These are phyloP conservation scores for Cladophialophora bantiana DNA, from an alignment of 2,329 filamentous ascomycete species.

Conservation along the genomic window DNA sequence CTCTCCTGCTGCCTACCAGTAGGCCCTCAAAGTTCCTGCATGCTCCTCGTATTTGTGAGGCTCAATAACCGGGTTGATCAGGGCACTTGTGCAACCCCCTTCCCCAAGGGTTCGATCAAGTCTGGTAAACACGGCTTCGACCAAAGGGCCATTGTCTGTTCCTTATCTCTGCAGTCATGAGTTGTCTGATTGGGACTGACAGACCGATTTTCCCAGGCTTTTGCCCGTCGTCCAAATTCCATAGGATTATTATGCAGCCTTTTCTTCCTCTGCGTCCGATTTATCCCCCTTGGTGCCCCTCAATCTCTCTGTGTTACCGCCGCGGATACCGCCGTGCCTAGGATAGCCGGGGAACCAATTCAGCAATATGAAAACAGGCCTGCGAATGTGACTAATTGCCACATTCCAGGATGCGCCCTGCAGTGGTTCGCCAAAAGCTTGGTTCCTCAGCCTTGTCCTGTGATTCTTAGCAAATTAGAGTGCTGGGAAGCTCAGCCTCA, in stretches of 20 bases:
- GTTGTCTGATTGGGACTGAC: background rate
- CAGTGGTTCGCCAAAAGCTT: background rate
- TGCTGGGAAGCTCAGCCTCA: background rate
- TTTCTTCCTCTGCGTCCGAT: background rate
- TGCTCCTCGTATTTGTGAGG: background rate
- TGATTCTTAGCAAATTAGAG: background rate
- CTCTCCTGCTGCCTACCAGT: background rate
- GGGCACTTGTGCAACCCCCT: background rate
- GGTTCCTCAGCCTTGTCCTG: background rate
- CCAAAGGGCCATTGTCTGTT: background rate
- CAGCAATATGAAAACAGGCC: background rate
- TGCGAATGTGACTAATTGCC: background rate
- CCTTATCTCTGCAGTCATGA: too few relatives aligned
- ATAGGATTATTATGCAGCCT: background rate
- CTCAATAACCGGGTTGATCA: background rate
- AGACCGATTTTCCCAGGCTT: background rate
- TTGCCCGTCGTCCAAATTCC: background rate
- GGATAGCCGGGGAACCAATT: background rate
- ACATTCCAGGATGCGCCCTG: background rate
- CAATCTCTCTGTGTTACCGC: background rate
- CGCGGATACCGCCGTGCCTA: background rate
- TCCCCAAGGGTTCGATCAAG: background rate
- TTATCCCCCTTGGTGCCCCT: background rate
- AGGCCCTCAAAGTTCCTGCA: background rate
- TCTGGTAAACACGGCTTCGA: background rate